These are phyloP conservation scores for Spizellomyces punctatus DNA, from an alignment of 192 early-diverging fungal species.

Conservation along the genomic window DNA sequence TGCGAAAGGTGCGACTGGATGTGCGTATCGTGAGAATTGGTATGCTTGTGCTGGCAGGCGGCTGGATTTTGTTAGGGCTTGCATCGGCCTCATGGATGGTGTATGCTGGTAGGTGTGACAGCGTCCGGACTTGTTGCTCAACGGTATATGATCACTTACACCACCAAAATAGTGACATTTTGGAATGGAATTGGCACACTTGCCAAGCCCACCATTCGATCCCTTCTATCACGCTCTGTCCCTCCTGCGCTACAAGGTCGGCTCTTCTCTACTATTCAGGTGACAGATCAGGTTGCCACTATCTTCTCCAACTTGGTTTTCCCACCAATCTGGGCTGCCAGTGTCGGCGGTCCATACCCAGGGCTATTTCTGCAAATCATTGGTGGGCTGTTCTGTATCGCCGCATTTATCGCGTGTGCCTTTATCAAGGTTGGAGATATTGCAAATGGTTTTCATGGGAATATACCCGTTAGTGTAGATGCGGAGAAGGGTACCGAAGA, in stretches of 20 bases:
- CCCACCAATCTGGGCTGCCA: conserved; percentile 34
- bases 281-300: conserved; percentile 26
- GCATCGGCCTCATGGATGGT: conserved; percentile 37
- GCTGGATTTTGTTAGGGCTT: conserved; percentile 23
- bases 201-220: conserved; percentile 39
- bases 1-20: conserved; percentile 19
- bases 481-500: no score
- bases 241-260: conserved; percentile 35
- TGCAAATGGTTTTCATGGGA: no score
- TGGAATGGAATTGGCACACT: conserved; percentile 39
- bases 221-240: conserved; percentile 38
- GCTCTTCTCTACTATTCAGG: conserved; percentile 29
- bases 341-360: conserved; percentile 17
- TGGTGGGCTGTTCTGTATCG: conserved; percentile 1
- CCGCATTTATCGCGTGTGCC: neutral
- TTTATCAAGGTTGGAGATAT: neutral
- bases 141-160: neutral
- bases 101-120: conserved; percentile 31
- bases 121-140: conserved; percentile 5
- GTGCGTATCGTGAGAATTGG: conserved; percentile 23
- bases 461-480: no score
- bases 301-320: conserved; percentile 29
- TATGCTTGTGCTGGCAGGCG: conserved; percentile 21
- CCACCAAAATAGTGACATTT: conserved; percentile 24
- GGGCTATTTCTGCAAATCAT: conserved; percentile 9